Conservation (phyloP, 139 green algal genomes). For the Picochlorum sp. region DNA sequence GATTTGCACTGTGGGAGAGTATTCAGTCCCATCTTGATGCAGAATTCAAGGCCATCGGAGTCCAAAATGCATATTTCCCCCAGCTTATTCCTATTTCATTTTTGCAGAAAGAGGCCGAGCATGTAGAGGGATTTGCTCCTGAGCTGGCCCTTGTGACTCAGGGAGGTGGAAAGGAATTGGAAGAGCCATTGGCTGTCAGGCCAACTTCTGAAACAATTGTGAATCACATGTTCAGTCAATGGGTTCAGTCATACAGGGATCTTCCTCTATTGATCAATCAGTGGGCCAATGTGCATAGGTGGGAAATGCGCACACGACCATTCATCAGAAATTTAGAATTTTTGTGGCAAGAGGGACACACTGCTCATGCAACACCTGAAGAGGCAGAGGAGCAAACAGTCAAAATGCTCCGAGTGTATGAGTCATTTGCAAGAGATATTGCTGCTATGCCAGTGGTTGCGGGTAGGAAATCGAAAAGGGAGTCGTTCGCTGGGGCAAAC, state of each 20-base stretch:
- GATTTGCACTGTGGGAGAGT: slow-evolving; percentile 72
- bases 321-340: slow-evolving; percentile 99
- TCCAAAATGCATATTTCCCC: slow-evolving; percentile 95
- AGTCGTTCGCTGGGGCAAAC: slow-evolving; percentile 82
- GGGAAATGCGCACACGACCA: slow-evolving; percentile 97
- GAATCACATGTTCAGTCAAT: slow-evolving; percentile 97
- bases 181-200: slow-evolving; percentile 94
- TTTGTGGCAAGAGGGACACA: slow-evolving; percentile 98
- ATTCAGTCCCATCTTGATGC: slow-evolving; percentile 39
- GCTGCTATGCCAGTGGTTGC: slow-evolving; percentile 90
- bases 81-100: slow-evolving; percentile 97
- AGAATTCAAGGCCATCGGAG: slow-evolving; percentile 79
- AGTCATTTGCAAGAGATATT: slow-evolving; percentile 57
- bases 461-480: slow-evolving; percentile 82
- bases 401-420: slow-evolving; percentile 67
- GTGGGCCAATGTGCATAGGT: slow-evolving; percentile 98
- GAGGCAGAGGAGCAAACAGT: slow-evolving; percentile 83
- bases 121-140: slow-evolving; percentile 98
- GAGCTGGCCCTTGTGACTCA: slow-evolving; percentile 97
- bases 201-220: slow-evolving; percentile 97
- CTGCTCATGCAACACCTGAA: slow-evolving; percentile 87
- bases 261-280: slow-evolving; percentile 96
- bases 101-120: slow-evolving; percentile 94
- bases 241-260: slow-evolving; percentile 83
- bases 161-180: slow-evolving; percentile 91